Evolutionary conservation across 2,329 filamentous ascomycete genomes (phyloP).

Genomic region (Trichophyton schoenleinii): DNA sequence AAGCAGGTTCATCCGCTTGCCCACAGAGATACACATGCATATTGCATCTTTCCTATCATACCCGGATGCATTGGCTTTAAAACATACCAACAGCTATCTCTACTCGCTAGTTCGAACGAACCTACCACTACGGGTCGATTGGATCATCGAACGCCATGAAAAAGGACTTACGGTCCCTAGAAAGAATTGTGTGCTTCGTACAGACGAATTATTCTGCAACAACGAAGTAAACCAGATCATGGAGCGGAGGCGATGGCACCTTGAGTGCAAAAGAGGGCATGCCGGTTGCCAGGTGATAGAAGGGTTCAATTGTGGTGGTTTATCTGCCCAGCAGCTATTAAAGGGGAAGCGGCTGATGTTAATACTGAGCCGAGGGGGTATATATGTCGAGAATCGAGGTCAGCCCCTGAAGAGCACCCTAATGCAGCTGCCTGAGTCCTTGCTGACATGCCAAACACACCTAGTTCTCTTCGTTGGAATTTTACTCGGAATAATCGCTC

Average conservation of each 20-base stretch:
- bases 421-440: neutral
- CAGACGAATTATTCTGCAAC: slow-evolving; percentile 32
- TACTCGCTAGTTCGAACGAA: slow-evolving; percentile 54
- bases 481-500: neutral
- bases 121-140: slow-evolving; percentile 53
- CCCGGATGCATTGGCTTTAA: slow-evolving; percentile 58
- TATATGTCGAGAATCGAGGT: slow-evolving; percentile 8
- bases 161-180: slow-evolving; percentile 55
- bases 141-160: slow-evolving; percentile 52
- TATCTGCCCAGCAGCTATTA: neutral
- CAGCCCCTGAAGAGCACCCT: neutral
- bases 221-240: slow-evolving; percentile 31
- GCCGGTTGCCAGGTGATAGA: slow-evolving; percentile 29
- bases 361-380: neutral
- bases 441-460: neutral
- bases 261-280: slow-evolving; percentile 23
- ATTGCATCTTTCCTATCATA: slow-evolving; percentile 52
- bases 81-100: slow-evolving; percentile 53
- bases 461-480: neutral
- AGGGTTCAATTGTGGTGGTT: slow-evolving; percentile 17
- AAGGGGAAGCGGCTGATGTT: neutral
- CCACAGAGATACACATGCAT: slow-evolving; percentile 54
- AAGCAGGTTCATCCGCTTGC: slow-evolving; percentile 39
- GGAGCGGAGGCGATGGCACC: slow-evolving; percentile 29
- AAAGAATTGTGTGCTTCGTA: slow-evolving; percentile 31